Percentiles rank a stretch among this genome's conserved stretches.
Conservation (phyloP, 441 rosid genomes). For the Pelargonium fulgidum region DNA sequence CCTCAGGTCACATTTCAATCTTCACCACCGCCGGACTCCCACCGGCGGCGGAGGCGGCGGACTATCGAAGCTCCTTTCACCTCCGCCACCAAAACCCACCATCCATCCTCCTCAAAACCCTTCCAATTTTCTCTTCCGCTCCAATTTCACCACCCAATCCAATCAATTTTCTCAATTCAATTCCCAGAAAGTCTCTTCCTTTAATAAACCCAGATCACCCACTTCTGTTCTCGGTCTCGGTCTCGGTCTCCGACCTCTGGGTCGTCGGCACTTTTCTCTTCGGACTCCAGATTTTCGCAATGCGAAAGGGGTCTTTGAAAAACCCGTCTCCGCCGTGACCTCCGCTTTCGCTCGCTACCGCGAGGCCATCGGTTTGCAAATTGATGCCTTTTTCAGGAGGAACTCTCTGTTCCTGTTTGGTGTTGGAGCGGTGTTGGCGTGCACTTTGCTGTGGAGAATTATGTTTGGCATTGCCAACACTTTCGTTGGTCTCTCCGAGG, state of each 20-base stretch:
- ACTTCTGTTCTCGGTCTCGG: conserved; percentile 1
- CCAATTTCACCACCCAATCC: conserved; percentile 14
- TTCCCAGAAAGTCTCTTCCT: conserved; percentile 10
- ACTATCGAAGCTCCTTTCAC: not conserved
- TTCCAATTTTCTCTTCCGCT: conserved; percentile 1
- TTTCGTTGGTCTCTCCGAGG: conserved; percentile 75
- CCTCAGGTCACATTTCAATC: conserved; percentile 3
- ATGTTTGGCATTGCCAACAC: conserved; percentile 84
- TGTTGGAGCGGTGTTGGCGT: conserved; percentile 52
- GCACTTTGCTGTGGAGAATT: conserved; percentile 74
- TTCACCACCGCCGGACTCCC: not conserved
- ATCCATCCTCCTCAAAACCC: not conserved
- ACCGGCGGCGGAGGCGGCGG: not conserved
- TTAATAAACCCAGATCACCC: conserved; percentile 2
- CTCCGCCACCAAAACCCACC: conserved; percentile 1
- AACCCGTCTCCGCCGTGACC: conserved; percentile 42
- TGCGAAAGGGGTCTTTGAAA: conserved; percentile 44
- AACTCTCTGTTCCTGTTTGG: conserved; percentile 56
- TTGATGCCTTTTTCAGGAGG: conserved; percentile 67
- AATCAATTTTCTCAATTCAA: not conserved
- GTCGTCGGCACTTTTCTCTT: conserved; percentile 39
- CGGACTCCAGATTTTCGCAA: conserved; percentile 40
- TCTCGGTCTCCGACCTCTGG: conserved; percentile 27
- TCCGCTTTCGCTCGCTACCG: conserved; percentile 55
- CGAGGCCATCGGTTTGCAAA: conserved; percentile 62